phyloP scores from a whole-genome alignment of 129 eudicot species.

The Helianthus annuus region HanXRQr2.0-SUNRISE NC_035436.2:99330103-99330602 shows the following conservation, averaged over 20 bases:
- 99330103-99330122: no score
- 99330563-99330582: conserved; percentile 64
- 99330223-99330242: conserved; percentile 77
- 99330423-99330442: conserved; percentile 87
- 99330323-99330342: conserved; percentile 86
- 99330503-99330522: conserved; percentile 61
- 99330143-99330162: background rate
- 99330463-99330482: conserved; percentile 98
- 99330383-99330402: conserved; percentile 91
- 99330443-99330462: conserved; percentile 96
- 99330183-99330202: conserved; percentile 8
- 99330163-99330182: background rate
- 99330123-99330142: background rate
- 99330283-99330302: conserved; percentile 88
- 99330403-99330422: conserved; percentile 88
- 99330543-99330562: conserved; percentile 95
- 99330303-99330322: conserved; percentile 64
- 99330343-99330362: conserved; percentile 87
- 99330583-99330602: conserved; percentile 77
- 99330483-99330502: conserved; percentile 95
- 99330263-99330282: conserved; percentile 61
- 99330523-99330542: conserved; percentile 80
- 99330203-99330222: conserved; percentile 73
- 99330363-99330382: conserved; percentile 87
- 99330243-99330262: conserved; percentile 59